These are phyloP conservation scores for Hysterangium stoloniferum DNA, from an alignment of 768 basidiomycete species.

Conservation along the genomic window DNA sequence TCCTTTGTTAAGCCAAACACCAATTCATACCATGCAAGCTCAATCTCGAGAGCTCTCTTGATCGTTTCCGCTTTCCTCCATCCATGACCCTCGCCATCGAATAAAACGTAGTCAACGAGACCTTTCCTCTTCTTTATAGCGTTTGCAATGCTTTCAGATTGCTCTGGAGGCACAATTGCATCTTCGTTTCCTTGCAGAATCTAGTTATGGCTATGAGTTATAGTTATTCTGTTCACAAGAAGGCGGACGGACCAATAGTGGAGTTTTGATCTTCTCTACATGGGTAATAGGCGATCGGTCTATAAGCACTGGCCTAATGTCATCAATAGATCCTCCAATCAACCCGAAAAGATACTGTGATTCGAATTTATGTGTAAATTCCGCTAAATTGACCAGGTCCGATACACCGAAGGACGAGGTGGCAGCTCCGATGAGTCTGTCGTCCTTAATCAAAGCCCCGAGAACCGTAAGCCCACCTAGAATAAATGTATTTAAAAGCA, in stretches of 20 bases:
- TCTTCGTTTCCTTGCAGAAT: constrained; percentile 63
- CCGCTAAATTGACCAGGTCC: constrained; percentile 47
- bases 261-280: constrained; percentile 52
- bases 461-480: constrained; percentile 64
- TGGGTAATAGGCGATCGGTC: constrained; percentile 57
- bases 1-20: constrained; percentile 23
- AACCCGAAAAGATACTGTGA: constrained; percentile 50
- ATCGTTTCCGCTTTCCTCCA: constrained; percentile 51
- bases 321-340: constrained; percentile 47
- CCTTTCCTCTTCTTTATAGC: constrained; percentile 43
- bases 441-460: constrained; percentile 25
- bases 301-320: constrained; percentile 50
- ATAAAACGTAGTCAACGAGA: constrained; percentile 49
- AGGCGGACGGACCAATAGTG: constrained; percentile 47
- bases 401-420: constrained; percentile 64
- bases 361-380: constrained; percentile 70
- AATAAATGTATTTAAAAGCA: neutral
- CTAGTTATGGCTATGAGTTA: constrained; percentile 24
- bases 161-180: constrained; percentile 57
- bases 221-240: neutral
- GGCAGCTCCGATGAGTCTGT: constrained; percentile 46
- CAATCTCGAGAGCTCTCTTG: constrained; percentile 42
- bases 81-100: constrained; percentile 61
- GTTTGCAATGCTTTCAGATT: constrained; percentile 51
- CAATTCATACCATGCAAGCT: constrained; percentile 47